phyloP scores from a whole-genome alignment of 2,329 filamentous ascomycete species.

The Fusarium luffae region DNA sequence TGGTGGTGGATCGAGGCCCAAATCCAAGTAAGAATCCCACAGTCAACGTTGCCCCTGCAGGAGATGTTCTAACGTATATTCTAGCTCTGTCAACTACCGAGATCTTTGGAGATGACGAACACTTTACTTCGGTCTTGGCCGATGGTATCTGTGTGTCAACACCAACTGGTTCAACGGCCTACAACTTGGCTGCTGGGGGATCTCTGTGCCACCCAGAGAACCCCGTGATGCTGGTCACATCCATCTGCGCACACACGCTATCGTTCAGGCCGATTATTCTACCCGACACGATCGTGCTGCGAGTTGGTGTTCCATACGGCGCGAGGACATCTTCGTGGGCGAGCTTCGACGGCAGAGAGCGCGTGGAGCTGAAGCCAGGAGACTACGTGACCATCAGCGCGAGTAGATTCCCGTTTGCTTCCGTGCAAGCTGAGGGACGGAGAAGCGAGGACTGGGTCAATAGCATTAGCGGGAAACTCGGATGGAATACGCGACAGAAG shows the following conservation, averaged over 20 bases:
- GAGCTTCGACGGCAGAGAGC: conserved; percentile 95
- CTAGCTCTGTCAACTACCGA: conserved; percentile 90
- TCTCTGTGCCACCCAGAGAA: conserved; percentile 96
- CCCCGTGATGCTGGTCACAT: conserved; percentile 92
- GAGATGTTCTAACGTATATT: conserved; percentile 15
- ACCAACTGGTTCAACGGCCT: conserved; percentile 93
- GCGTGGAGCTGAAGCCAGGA: conserved; percentile 79
- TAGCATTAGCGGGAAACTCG: conserved; percentile 80
- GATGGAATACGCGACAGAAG: conserved; percentile 83
- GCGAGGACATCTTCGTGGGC: conserved; percentile 92
- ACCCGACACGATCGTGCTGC: conserved; percentile 93
- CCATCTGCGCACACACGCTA: conserved; percentile 93
- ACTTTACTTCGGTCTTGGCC: conserved; percentile 92
- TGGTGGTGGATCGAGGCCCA: conserved; percentile 94
- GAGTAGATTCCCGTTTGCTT: conserved; percentile 82
- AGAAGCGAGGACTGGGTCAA: conserved; percentile 84
- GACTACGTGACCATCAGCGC: conserved; percentile 89
- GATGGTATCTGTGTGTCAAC: conserved; percentile 95
- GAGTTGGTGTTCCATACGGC: conserved; percentile 94
- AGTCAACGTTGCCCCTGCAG: background rate
- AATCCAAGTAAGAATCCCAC: conserved; percentile 77
- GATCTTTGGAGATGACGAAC: conserved; percentile 93
- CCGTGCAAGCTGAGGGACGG: conserved; percentile 75
- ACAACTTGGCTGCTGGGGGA: conserved; percentile 95
- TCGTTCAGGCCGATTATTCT: conserved; percentile 97